Conservation (phyloP, 352 stramenopile species). For the Pilasporangium apinafurcum region DNA sequence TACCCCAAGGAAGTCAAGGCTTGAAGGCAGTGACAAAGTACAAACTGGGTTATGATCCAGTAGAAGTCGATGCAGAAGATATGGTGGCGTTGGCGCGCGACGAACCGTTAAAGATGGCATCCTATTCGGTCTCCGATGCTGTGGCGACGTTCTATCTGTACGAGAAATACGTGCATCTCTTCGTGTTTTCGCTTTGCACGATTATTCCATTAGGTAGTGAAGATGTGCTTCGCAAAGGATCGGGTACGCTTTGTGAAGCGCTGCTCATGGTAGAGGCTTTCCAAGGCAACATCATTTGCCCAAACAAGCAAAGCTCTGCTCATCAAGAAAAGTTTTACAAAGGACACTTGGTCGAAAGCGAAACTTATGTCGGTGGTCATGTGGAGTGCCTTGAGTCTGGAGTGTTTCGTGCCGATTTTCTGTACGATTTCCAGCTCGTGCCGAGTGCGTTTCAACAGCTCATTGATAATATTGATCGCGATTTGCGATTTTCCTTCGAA, state of each 20-base stretch:
- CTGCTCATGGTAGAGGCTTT: slow-evolving; percentile 99
- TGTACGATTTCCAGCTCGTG: slow-evolving; percentile 96
- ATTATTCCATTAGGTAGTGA: slow-evolving; percentile 98
- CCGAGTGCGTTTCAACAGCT: slow-evolving; percentile 91
- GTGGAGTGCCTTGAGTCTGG: slow-evolving; percentile 98
- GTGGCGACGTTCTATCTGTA: slow-evolving; percentile 99
- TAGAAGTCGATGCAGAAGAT: slow-evolving; percentile 98
- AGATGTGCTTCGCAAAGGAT: slow-evolving; percentile 96
- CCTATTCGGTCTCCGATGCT: slow-evolving; percentile 99
- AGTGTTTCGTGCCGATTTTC: slow-evolving; percentile 97
- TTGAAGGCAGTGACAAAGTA: slow-evolving; percentile 99
- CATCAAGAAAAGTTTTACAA: slow-evolving; percentile 81
- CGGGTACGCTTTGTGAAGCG: slow-evolving; percentile 97
- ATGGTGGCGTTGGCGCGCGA: slow-evolving; percentile 96
- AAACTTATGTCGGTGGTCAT: slow-evolving; percentile 99
- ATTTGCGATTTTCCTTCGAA: slow-evolving; percentile 96
- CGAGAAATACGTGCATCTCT: slow-evolving; percentile 99
- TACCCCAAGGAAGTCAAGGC: slow-evolving; percentile 97
- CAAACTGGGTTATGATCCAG: slow-evolving; percentile 98
- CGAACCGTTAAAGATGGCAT: slow-evolving; percentile 96
- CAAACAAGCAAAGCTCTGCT: slow-evolving; percentile 96
- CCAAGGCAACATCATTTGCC: slow-evolving; percentile 94
- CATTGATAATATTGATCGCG: slow-evolving; percentile 96
- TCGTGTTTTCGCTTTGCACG: slow-evolving; percentile 99
- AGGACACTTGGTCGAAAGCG: slow-evolving; percentile 94